Conservation (phyloP, 106 monocot species). For the Xerophyta viscosa region DNA sequence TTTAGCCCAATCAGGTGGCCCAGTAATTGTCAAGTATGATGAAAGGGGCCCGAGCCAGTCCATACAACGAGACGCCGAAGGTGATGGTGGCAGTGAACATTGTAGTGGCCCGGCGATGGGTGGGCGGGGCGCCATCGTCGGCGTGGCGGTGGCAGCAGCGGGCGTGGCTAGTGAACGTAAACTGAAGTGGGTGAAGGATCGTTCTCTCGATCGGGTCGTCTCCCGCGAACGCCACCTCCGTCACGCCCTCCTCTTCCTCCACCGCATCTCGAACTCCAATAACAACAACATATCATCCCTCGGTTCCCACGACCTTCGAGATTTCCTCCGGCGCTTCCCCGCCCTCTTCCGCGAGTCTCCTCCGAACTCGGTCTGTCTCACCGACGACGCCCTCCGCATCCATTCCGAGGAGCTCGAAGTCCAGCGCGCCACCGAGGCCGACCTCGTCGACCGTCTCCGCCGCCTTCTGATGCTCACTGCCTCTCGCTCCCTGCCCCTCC, state of each 20-base stretch:
- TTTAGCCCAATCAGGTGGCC: too few species aligned
- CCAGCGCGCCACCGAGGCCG: conserved; percentile 22
- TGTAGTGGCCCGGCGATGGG: conserved; percentile 3
- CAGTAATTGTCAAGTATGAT: too few species aligned
- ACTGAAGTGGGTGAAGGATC: conserved; percentile 61
- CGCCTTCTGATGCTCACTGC: conserved; percentile 61
- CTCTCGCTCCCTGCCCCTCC: conserved; percentile 41
- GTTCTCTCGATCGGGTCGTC: conserved; percentile 50
- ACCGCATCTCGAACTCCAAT: conserved; percentile 4
- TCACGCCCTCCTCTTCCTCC: conserved; percentile 41
- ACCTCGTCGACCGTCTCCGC: conserved; percentile 51
- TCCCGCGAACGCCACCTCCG: conserved; percentile 65
- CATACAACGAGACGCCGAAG: too few species aligned
- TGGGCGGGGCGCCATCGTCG: background rate
- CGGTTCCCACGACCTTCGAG: background rate
- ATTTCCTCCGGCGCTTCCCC: conserved; percentile 49
- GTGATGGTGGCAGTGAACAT: too few species aligned
- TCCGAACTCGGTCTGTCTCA: conserved; percentile 32
- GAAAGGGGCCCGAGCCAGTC: too few species aligned
- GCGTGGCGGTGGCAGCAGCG: conserved; percentile 16
- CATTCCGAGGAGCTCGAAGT: conserved; percentile 19
- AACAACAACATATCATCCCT: conserved; percentile 3
- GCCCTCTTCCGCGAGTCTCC: conserved; percentile 37
- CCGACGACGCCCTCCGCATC: conserved; percentile 34
- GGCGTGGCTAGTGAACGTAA: conserved; percentile 59